A percentile compares a stretch with the other conserved stretches of the same genome.
These are phyloP conservation scores for Boletus sp. DNA, from an alignment of 768 basidiomycete species.

Conservation along the genomic window DNA sequence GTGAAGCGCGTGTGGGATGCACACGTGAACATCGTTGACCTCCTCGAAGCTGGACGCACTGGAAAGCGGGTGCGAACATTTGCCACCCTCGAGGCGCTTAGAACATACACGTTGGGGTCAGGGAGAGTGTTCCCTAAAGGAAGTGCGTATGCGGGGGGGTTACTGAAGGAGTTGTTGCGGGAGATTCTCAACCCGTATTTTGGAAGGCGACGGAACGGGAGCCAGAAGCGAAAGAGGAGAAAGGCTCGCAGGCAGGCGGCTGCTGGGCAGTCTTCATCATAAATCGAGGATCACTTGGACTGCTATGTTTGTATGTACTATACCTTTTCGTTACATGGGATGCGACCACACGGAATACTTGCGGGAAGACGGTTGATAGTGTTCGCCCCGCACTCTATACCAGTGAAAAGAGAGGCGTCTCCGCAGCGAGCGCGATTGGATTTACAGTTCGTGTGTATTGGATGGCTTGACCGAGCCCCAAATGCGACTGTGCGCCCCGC, in stretches of 20 bases:
- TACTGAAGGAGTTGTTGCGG: conserved; percentile 31
- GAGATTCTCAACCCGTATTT: conserved; percentile 19
- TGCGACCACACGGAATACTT: background rate
- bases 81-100: conserved; percentile 21
- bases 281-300: too few species aligned
- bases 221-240: conserved; percentile 13
- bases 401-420: background rate
- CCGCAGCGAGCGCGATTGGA: background rate
- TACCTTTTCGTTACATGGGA: background rate
- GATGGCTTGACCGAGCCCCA: background rate
- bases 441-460: background rate
- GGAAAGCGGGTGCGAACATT: conserved; percentile 24
- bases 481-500: too few species aligned
- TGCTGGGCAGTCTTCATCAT: background rate
- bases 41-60: conserved; percentile 20
- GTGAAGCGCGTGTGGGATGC: conserved; percentile 23
- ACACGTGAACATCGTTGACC: conserved; percentile 36
- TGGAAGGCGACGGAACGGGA: conserved; percentile 20
- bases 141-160: conserved; percentile 26
- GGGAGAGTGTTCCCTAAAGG: conserved; percentile 29
- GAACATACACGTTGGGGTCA: conserved; percentile 20
- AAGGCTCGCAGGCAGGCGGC: conserved; percentile 11
- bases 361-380: background rate
- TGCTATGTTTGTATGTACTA: background rate
- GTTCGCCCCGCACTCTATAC: background rate